These are phyloP conservation scores for Lecanicillium sp. DNA, from an alignment of 2,329 filamentous ascomycete species.

Conservation along the genomic window DNA sequence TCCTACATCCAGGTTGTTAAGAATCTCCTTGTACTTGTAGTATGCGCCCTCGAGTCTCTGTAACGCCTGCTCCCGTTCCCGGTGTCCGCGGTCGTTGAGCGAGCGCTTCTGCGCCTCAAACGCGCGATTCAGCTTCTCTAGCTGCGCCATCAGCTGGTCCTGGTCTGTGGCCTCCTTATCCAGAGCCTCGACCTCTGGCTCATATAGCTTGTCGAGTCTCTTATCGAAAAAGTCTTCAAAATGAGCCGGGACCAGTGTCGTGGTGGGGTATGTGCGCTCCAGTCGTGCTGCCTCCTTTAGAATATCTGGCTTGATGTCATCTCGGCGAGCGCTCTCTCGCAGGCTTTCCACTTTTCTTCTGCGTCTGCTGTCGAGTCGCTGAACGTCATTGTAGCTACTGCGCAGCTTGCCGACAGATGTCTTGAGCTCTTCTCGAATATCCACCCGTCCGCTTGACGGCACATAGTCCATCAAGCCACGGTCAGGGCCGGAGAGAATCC, in stretches of 20 bases:
- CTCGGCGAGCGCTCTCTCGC: slow-evolving; percentile 69
- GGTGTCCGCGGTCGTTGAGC: slow-evolving; percentile 52
- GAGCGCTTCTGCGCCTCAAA: slow-evolving; percentile 66
- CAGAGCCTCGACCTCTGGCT: slow-evolving; percentile 65
- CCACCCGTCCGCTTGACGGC: slow-evolving; percentile 71
- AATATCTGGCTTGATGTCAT: slow-evolving; percentile 84
- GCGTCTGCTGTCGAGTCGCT: slow-evolving; percentile 72
- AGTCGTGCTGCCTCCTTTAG: slow-evolving; percentile 75
- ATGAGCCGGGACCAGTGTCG: slow-evolving; percentile 76
- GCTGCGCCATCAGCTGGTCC: slow-evolving; percentile 57
- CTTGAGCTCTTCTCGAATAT: slow-evolving; percentile 74
- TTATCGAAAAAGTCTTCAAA: slow-evolving; percentile 89
- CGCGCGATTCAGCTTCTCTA: slow-evolving; percentile 68
- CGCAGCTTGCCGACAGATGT: slow-evolving; percentile 70
- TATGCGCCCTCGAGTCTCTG: slow-evolving; percentile 88
- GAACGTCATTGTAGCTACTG: slow-evolving; percentile 76
- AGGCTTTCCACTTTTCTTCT: slow-evolving; percentile 72
- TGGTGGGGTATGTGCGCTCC: slow-evolving; percentile 79
- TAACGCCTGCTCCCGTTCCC: slow-evolving; percentile 75
- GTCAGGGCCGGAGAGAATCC: slow-evolving; percentile 71
- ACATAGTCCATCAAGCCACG: slow-evolving; percentile 81
- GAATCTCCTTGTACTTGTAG: slow-evolving; percentile 92
- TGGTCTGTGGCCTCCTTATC: slow-evolving; percentile 70
- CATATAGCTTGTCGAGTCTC: slow-evolving; percentile 68
- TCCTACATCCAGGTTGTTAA: slow-evolving; percentile 83